Percentiles rank a stretch among this genome's conserved stretches.
These are phyloP conservation scores for Gossypium thurberi DNA, from an alignment of 345 rosid species.

Conservation along the genomic window DNA sequence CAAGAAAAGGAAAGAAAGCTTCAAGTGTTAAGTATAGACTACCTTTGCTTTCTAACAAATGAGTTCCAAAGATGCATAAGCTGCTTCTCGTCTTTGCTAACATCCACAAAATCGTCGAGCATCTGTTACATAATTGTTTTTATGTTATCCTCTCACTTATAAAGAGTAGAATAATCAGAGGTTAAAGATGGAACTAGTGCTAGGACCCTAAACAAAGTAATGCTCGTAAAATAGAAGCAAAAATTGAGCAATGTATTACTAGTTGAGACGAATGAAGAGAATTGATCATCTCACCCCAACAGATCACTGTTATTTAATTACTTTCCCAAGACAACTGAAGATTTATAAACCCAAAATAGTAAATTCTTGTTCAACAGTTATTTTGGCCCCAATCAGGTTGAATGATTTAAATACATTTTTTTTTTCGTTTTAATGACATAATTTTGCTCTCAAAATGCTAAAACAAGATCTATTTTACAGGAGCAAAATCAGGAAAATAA, in stretches of 20 bases:
- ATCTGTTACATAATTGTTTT: constrained; percentile 46
- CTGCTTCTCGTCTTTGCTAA: constrained; percentile 67
- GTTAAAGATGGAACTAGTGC: not conserved
- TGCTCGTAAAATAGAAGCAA: not conserved
- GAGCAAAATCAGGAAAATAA: not conserved
- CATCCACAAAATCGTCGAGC: constrained; percentile 98
- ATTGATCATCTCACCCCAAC: not conserved
- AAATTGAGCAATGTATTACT: too few relatives aligned
- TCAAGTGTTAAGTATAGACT: not conserved
- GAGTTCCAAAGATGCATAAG: constrained; percentile 93
- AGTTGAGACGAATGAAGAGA: not conserved
- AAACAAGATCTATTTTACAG: not conserved
- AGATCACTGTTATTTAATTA: not conserved
- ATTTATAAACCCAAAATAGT: not conserved
- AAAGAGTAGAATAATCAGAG: not conserved
- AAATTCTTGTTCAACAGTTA: not conserved
- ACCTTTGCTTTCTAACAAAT: constrained; percentile 79
- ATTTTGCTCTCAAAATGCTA: not conserved
- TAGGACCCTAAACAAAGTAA: not conserved
- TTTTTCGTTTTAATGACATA: not conserved
- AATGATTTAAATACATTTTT: not conserved
- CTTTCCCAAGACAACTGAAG: not conserved
- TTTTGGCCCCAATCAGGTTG: not conserved
- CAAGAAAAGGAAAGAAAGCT: not conserved
- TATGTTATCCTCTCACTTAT: constrained; percentile 8